phyloP scores from a whole-genome alignment of 306 rosid genomes.

The Abrus precatorius region DNA sequence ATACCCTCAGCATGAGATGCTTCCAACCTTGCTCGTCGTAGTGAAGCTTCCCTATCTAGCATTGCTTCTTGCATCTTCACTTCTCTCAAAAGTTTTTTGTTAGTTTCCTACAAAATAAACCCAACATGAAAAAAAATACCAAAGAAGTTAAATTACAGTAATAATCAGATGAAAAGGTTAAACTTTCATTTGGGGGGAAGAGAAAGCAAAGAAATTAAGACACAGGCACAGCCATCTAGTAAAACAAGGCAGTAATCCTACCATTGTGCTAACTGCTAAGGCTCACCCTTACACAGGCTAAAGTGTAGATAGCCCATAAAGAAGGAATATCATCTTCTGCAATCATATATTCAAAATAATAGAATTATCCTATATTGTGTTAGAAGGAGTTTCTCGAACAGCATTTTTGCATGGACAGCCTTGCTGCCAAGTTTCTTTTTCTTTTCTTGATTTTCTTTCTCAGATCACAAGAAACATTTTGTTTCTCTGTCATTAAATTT shows the following conservation, averaged over 20 bases:
- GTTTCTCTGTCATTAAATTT: not conserved
- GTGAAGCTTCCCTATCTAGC: constrained; percentile 90
- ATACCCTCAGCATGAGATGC: constrained; percentile 87
- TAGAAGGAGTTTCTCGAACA: constrained; percentile 3
- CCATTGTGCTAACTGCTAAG: not conserved
- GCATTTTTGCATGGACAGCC: constrained; percentile 1
- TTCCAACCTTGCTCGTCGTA: constrained; percentile 82
- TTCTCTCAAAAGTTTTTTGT: constrained; percentile 64
- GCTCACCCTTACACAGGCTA: constrained; percentile 19
- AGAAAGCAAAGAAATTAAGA: not conserved
- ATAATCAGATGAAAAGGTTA: constrained; percentile 11
- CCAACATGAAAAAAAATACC: constrained; percentile 8
- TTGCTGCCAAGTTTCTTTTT: not conserved
- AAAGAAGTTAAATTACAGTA: not conserved
- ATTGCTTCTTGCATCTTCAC: constrained; percentile 70
- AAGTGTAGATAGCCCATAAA: constrained; percentile 12
- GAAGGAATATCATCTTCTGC: not conserved
- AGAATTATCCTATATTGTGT: not conserved
- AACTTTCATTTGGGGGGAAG: not conserved
- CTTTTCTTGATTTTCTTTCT: not conserved
- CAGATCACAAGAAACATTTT: not conserved
- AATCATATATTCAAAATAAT: not conserved
- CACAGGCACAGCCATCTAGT: not conserved
- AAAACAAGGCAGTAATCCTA: constrained; percentile 15
- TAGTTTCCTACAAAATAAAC: constrained; percentile 67